Percentiles rank a stretch among this genome's conserved stretches.
phyloP scores from a whole-genome alignment of 2,329 filamentous ascomycete genomes.

The Sporothrix brasiliensis region DNA sequence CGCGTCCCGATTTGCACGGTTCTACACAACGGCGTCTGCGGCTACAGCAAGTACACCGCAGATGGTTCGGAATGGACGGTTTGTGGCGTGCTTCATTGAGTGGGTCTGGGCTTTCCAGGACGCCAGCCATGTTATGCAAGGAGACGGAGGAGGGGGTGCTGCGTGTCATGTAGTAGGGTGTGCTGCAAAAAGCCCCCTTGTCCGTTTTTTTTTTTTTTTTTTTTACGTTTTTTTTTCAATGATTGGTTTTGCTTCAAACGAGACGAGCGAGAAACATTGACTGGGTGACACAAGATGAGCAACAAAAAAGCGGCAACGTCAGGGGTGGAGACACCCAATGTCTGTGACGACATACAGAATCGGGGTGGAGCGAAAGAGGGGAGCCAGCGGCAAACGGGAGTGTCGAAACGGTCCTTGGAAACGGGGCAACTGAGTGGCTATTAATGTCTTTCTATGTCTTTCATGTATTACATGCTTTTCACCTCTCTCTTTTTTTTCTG shows the following conservation, averaged over 20 bases:
- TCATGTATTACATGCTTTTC: constrained; percentile 6
- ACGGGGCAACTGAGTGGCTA: not conserved
- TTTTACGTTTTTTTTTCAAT: not conserved
- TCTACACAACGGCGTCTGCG: not conserved
- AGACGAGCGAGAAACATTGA: not conserved
- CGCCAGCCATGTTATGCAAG: constrained; percentile 17
- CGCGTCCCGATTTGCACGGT: constrained; percentile 12
- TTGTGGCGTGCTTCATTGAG: constrained; percentile 6
- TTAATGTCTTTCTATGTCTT: constrained; percentile 14
- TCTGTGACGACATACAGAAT: not conserved
- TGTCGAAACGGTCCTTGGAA: constrained; percentile 5
- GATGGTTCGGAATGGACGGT: not conserved
- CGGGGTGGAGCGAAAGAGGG: not conserved
- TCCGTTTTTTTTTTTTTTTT: not conserved
- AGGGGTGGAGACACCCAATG: constrained; percentile 8
- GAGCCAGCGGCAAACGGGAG: not conserved
- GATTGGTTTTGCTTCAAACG: not conserved
- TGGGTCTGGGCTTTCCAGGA: constrained; percentile 13
- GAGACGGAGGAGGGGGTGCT: not conserved
- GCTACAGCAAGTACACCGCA: constrained; percentile 3
- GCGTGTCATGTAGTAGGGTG: not conserved
- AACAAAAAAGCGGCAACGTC: not conserved
- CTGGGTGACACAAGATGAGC: not conserved
- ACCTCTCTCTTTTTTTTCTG: not conserved
- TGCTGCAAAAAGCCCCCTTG: not conserved